Evolutionary conservation across 139 green algal species (phyloP), one percentile per base, ranked within the genome.

Genomic region (Pleodorina starrii): DNA sequence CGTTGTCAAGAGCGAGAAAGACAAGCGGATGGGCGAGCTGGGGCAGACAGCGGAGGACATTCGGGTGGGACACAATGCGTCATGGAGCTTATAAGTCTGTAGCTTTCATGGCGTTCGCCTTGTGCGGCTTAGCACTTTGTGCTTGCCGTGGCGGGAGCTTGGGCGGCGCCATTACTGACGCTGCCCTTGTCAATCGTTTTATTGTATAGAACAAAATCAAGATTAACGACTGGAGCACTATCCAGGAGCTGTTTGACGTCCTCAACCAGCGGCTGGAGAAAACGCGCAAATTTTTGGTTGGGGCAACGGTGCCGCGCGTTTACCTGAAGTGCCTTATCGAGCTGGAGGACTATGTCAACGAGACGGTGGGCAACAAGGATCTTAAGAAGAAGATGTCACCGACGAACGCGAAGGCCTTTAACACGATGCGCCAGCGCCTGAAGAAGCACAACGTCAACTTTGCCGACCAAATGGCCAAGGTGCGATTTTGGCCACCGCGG

Each of bases 251-350:
- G 57, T 99, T 99, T 85, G 97, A 99, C 68, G 98, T 98, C 93
- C 92, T 99, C n/a, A 98, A 99, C 93, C 98, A 99, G 95, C 98
- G 99, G 89, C 91, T 99, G 60, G 98, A 99, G 88, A 98, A 97
- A 90, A 91, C 92, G 35, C 90, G 92, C 72, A 97, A 96, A 89
- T 89, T 92, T 36, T 85, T 73, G 16, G 54, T 77, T 46, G 77
- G 50, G 23, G 10, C 40, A 4, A 40, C 48, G 4, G 69, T 83
- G 29, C 98, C 98, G 0, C 93, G 95, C 21, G 84, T 95, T 9
- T 99, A 99, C 90, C 87, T 99, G n/a, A 93, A 94, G 69, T 93
- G 98, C 59, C 86, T 99, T 42, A 94, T 97, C 0, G 95, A 97
- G 92, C 94, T 99, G 50, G 98, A 99, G 91, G 98, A 99, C 85